A percentile compares a stretch with the other conserved stretches of the same genome.
These are phyloP conservation scores for Teratosphaeria viscida DNA, from an alignment of 2,329 filamentous ascomycete genomes.

Conservation along the genomic window DNA sequence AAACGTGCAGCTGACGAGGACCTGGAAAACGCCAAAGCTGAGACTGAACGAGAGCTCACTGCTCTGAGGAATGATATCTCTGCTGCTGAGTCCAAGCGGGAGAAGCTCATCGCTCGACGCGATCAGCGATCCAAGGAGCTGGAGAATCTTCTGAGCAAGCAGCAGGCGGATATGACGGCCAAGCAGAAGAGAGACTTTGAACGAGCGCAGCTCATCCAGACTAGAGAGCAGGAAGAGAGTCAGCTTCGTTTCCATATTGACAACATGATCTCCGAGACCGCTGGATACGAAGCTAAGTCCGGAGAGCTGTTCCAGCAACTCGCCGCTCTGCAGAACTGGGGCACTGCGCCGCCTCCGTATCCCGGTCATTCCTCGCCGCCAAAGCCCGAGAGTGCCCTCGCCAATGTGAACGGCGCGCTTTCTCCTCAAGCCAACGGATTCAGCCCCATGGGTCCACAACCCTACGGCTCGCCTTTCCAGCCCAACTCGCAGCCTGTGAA, in stretches of 20 bases:
- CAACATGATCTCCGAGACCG: conserved; percentile 27
- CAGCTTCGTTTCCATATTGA: conserved; percentile 29
- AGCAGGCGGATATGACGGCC: conserved; percentile 40
- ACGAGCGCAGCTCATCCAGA: conserved; percentile 14
- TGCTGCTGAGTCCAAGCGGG: conserved; percentile 55
- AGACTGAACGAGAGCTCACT: conserved; percentile 53
- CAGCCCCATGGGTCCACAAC: conserved; percentile 12
- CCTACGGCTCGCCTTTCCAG: conserved; percentile 17
- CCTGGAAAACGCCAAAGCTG: conserved; percentile 52
- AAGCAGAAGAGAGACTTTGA: conserved; percentile 24
- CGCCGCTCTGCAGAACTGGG: conserved; percentile 17
- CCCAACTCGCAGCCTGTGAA: conserved; percentile 8
- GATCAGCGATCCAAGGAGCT: conserved; percentile 64
- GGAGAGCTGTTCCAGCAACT: conserved; percentile 30
- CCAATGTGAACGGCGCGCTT: conserved; percentile 35
- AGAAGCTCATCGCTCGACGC: conserved; percentile 61
- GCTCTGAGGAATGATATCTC: conserved; percentile 54
- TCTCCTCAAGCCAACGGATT: conserved; percentile 13
- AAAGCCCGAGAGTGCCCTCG: conserved; percentile 51
- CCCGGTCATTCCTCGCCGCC: conserved; percentile 30
- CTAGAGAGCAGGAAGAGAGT: conserved; percentile 29
- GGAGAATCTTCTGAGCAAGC: conserved; percentile 59
- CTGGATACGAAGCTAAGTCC: conserved; percentile 30
- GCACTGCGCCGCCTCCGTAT: conserved; percentile 13
- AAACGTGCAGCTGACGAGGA: conserved; percentile 43